Evolutionary conservation across 805 yeast genomes (phyloP).

Genomic region (Nakazawaea ambrosiae): DNA sequence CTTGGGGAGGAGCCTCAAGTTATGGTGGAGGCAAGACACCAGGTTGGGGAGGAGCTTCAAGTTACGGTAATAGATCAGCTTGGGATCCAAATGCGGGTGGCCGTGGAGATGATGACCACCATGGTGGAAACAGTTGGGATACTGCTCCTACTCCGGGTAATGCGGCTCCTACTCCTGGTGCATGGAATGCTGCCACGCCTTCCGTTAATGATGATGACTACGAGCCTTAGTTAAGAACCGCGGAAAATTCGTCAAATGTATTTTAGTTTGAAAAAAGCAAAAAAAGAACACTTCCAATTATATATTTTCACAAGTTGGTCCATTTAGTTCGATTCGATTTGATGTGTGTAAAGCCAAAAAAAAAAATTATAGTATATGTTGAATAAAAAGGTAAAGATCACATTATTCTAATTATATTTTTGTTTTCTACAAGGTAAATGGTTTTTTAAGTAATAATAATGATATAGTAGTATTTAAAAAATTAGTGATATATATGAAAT

Average conservation of each 20-base stretch:
- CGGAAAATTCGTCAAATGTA: no score
- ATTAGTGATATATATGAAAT: no score
- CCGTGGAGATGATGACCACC: conserved; percentile 19
- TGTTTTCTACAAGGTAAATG: no score
- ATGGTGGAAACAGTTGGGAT: conserved; percentile 30
- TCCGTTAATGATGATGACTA: conserved; percentile 17
- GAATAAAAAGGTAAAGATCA: no score
- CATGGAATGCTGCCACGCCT: conserved; percentile 42
- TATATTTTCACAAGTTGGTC: not conserved
- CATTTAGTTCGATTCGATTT: no score
- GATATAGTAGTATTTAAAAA: no score
- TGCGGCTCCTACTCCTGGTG: conserved; percentile 31
- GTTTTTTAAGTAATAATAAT: no score
- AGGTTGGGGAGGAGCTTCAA: conserved; percentile 32
- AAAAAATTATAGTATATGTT: not conserved
- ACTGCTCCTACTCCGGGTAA: conserved; percentile 32
- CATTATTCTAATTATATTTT: no score
- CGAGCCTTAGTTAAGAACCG: conserved; percentile 6
- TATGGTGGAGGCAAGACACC: conserved; percentile 37
- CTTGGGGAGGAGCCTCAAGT: conserved; percentile 25
- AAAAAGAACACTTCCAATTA: not conserved
- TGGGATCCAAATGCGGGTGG: conserved; percentile 27
- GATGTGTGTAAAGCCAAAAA: not conserved
- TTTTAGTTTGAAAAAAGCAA: no score
- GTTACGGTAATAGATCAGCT: conserved; percentile 34